A percentile compares a stretch with the other conserved stretches of the same genome.
phyloP scores from a whole-genome alignment of 164 flowering plant species.

The Dillenia turbinata region DNA sequence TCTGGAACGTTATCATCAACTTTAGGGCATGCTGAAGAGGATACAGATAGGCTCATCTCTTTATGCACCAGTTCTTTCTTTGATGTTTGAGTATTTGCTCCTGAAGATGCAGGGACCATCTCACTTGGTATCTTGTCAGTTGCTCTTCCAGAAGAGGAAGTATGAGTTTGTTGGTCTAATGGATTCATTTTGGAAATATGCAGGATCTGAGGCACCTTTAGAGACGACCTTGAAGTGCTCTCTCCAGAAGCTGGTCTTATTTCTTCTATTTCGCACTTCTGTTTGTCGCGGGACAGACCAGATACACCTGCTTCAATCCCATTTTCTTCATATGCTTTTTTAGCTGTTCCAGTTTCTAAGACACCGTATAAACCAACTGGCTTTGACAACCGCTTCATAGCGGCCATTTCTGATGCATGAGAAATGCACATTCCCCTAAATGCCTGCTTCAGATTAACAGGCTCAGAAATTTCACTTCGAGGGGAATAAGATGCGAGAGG shows the following conservation, averaged over 20 bases:
- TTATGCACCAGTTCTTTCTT: no score
- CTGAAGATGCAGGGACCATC: no score
- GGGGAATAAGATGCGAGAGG: conserved; percentile 45
- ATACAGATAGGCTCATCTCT: no score
- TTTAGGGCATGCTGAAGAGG: no score
- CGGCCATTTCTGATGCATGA: conserved; percentile 78
- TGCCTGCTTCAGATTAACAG: conserved; percentile 56
- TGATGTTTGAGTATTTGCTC: no score
- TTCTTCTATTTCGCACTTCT: conserved; percentile 12
- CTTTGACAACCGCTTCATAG: conserved; percentile 48
- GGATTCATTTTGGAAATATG: conserved; percentile 19
- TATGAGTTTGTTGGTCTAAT: conserved; percentile 18
- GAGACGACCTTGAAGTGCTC: conserved; percentile 10
- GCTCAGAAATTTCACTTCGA: conserved; percentile 45
- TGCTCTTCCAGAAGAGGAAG: background rate
- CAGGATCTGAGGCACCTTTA: conserved; percentile 12
- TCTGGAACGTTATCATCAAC: no score
- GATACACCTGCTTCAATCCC: conserved; percentile 34
- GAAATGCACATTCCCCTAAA: conserved; percentile 58
- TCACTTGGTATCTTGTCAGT: no score
- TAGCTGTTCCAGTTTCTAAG: conserved; percentile 50
- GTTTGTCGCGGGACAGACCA: conserved; percentile 17
- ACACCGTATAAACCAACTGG: conserved; percentile 25
- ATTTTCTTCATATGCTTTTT: conserved; percentile 31
- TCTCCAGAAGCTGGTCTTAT: background rate